Conservation (phyloP, 305 asterid genomes). For the Fraxinus paxiana region DNA sequence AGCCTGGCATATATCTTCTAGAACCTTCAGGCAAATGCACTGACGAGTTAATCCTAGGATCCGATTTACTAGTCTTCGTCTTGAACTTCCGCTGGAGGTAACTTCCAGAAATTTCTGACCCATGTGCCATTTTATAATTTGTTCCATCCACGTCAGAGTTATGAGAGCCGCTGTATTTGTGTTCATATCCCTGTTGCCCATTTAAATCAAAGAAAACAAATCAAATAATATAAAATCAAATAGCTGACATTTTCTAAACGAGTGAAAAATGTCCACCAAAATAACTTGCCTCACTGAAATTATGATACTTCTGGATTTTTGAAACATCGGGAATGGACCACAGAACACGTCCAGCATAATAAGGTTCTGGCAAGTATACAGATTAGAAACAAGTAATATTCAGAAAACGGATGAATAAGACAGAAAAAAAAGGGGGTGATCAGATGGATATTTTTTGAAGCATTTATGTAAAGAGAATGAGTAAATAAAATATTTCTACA, state of each 20-base stretch:
- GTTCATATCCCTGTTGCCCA: conserved; percentile 38
- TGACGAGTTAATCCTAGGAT: conserved; percentile 39
- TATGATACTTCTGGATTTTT: conserved; percentile 38
- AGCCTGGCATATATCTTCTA: conserved; percentile 28
- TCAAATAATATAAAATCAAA: background rate
- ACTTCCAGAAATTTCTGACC: conserved; percentile 39
- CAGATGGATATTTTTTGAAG: background rate
- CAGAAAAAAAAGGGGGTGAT: background rate
- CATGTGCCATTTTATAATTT: conserved; percentile 32
- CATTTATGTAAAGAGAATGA: background rate
- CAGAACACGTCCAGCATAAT: conserved; percentile 32
- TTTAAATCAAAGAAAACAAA: conserved; percentile 11
- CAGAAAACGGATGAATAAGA: conserved; percentile 17
- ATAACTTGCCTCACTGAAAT: conserved; percentile 43
- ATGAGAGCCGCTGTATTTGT: conserved; percentile 34
- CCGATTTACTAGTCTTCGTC: conserved; percentile 30
- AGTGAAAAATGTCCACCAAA: conserved; percentile 8
- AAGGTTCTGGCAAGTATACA: conserved; percentile 36
- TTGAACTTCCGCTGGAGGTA: conserved; percentile 35
- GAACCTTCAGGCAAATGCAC: conserved; percentile 45
- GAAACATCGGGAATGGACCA: conserved; percentile 45
- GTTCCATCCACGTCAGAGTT: conserved; percentile 26
- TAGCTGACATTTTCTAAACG: background rate
- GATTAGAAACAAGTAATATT: conserved; percentile 10
- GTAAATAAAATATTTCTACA: background rate